A percentile compares a stretch with the other conserved stretches of the same genome.
phyloP scores from a whole-genome alignment of 2,329 filamentous ascomycete species.

The Ceratocystis huliohia region DNA sequence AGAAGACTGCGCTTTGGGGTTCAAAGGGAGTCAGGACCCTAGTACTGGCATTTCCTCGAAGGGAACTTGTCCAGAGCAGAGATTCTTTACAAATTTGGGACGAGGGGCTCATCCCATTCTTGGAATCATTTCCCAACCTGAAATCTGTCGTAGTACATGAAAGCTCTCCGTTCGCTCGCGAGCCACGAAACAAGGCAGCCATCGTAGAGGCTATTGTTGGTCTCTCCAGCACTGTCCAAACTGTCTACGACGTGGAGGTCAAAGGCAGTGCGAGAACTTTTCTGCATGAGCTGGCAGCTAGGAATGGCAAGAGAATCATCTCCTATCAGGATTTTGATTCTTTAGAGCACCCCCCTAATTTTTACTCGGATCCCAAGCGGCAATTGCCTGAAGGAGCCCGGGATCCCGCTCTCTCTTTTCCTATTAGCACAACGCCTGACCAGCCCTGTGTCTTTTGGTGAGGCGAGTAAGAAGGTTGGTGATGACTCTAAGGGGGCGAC shows the following conservation, averaged over 20 bases:
- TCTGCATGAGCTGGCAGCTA: not conserved
- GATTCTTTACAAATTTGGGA: not conserved
- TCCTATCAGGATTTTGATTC: not conserved
- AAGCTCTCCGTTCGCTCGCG: conserved; percentile 2
- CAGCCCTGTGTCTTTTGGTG: conserved; percentile 10
- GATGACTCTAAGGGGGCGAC: not conserved
- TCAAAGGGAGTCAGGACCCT: not conserved
- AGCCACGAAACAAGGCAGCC: not conserved
- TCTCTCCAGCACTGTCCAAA: not conserved
- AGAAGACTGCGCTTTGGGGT: conserved; percentile 9
- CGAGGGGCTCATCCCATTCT: conserved; percentile 20
- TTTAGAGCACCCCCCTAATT: not conserved
- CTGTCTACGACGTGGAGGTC: not conserved
- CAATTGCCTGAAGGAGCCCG: not conserved
- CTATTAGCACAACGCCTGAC: not conserved
- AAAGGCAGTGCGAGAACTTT: not conserved
- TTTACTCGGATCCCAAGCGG: not conserved
- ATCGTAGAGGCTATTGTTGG: not conserved
- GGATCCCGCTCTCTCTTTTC: not conserved
- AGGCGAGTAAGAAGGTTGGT: not conserved
- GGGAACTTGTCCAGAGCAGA: too few relatives aligned
- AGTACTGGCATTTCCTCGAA: not conserved
- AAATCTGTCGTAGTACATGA: conserved; percentile 22
- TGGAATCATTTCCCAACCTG: conserved; percentile 22
- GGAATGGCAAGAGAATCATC: not conserved